Percentiles rank a stretch among this genome's conserved stretches.
phyloP scores from a whole-genome alignment of 192 early-diverging fungal species.

The Entomortierella beljakovae region DNA sequence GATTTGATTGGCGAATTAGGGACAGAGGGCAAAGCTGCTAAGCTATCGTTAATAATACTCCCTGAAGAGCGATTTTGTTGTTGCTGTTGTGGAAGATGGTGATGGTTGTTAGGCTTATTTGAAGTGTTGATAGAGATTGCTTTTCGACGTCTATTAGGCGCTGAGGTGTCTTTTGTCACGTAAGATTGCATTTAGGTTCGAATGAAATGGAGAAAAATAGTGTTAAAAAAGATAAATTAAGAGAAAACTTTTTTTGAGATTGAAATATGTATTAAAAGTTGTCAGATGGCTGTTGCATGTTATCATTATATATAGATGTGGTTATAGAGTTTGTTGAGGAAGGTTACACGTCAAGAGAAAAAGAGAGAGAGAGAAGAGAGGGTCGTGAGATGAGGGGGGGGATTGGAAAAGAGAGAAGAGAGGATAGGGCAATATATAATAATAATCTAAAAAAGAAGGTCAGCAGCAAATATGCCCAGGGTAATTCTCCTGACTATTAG shows the following conservation, averaged over 20 bases:
- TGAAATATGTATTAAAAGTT: no score
- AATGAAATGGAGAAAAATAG: not conserved
- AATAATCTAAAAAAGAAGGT: no score
- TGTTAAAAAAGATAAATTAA: no score
- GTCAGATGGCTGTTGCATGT: no score
- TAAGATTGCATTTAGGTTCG: not conserved
- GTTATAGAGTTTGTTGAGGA: no score
- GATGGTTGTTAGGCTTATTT: not conserved
- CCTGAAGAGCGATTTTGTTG: no score
- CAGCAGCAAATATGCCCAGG: not conserved
- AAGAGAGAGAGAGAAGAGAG: no score
- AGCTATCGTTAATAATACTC: no score
- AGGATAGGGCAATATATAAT: not conserved
- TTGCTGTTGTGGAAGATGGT: not conserved
- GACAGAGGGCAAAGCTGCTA: no score
- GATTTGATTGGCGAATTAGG: not conserved
- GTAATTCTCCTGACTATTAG: not conserved
- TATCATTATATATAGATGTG: no score
- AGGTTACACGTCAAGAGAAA: no score
- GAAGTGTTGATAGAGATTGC: not conserved
- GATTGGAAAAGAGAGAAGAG: not conserved
- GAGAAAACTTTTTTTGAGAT: no score
- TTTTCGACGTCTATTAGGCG: conserved; percentile 5
- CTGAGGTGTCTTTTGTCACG: not conserved
- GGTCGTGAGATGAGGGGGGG: not conserved